Conservation (phyloP, 1,284 basidiomycete genomes). For the Phenoliferia sp. region DNA sequence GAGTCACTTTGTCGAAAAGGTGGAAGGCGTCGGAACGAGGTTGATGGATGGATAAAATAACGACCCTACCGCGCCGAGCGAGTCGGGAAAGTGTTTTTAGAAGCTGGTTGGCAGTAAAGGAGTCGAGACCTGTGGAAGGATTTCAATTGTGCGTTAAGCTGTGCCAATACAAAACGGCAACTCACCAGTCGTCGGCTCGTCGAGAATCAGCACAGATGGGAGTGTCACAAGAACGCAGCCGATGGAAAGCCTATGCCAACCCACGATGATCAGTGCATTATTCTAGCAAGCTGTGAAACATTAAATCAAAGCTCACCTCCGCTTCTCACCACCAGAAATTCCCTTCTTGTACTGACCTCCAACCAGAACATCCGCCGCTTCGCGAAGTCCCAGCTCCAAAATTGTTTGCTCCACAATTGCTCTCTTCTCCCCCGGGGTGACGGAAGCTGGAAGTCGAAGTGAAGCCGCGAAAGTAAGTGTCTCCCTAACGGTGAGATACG, state of each 20-base stretch:
- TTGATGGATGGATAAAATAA: constrained; percentile 52
- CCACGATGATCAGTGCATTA: not conserved
- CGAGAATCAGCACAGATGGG: constrained; percentile 73
- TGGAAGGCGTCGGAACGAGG: constrained; percentile 52
- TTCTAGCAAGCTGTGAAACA: not conserved
- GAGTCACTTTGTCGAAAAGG: constrained; percentile 46
- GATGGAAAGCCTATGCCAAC: constrained; percentile 56
- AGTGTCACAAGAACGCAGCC: constrained; percentile 62
- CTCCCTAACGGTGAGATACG: constrained; percentile 43
- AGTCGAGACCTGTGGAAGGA: constrained; percentile 44
- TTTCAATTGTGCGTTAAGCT: not conserved
- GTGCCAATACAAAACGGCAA: not conserved
- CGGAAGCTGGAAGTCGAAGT: constrained; percentile 48
- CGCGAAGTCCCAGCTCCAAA: constrained; percentile 50
- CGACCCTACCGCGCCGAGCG: constrained; percentile 48
- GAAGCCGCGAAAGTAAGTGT: constrained; percentile 51
- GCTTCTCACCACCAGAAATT: constrained; percentile 79
- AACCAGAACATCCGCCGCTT: constrained; percentile 50
- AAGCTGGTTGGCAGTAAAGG: constrained; percentile 51
- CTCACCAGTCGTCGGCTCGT: constrained; percentile 62
- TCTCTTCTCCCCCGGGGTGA: constrained; percentile 40
- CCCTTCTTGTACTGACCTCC: constrained; percentile 52
- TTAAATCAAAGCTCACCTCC: constrained; percentile 44
- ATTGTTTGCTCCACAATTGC: constrained; percentile 53
- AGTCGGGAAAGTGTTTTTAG: constrained; percentile 49